phyloP scores from a whole-genome alignment of 2,329 filamentous ascomycete genomes.

The Aureobasidium sp. region DNA sequence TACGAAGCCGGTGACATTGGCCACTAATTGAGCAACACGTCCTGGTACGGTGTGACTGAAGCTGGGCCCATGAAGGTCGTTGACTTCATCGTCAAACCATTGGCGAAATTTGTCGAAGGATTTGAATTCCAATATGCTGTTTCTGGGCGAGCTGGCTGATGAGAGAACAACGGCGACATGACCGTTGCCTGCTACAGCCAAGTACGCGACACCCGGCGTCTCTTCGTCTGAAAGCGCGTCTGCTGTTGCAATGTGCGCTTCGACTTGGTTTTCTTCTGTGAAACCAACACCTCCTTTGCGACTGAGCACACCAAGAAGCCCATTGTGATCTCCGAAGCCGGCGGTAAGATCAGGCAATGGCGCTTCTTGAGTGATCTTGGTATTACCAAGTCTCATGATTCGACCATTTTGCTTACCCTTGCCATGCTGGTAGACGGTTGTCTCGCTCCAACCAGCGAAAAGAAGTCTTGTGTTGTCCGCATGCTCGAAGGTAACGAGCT shows the following conservation, averaged over 20 bases:
- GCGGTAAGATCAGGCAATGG: slow-evolving; percentile 8
- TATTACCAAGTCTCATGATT: slow-evolving; percentile 2
- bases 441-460: slow-evolving; percentile 29
- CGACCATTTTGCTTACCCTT: slow-evolving; percentile 18
- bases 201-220: slow-evolving; percentile 20
- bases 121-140: slow-evolving; percentile 25
- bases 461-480: slow-evolving; percentile 18
- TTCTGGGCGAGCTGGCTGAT: slow-evolving; percentile 22
- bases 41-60: slow-evolving; percentile 25
- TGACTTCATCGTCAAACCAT: slow-evolving; percentile 24
- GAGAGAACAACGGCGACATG: slow-evolving; percentile 24
- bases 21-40: slow-evolving; percentile 26
- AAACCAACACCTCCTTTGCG: slow-evolving; percentile 22
- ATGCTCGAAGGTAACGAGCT: neutral
- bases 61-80: slow-evolving; percentile 19
- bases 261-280: slow-evolving; percentile 9
- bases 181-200: slow-evolving; percentile 26
- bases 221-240: slow-evolving; percentile 11
- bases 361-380: slow-evolving; percentile 16
- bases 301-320: slow-evolving; percentile 25
- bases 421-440: slow-evolving; percentile 18
- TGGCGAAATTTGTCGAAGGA: slow-evolving; percentile 21
- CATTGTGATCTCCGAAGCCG: slow-evolving; percentile 28
- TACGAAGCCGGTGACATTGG: slow-evolving; percentile 34
- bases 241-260: neutral